Evolutionary conservation across 345 rosid genomes (phyloP).

Genomic region (Brassica carinata): DNA sequence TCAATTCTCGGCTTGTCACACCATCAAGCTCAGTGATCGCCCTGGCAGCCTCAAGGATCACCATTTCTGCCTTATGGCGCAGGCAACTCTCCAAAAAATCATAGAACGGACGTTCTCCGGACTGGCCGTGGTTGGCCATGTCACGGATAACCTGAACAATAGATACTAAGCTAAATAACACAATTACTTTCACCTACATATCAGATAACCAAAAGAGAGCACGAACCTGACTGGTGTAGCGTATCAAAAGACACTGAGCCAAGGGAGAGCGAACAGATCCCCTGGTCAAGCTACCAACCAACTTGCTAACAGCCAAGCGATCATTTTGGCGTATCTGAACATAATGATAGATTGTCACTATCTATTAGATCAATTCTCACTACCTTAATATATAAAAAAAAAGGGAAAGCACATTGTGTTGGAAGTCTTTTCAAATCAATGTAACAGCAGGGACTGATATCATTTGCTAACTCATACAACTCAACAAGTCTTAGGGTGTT

Average conservation of each 20-base stretch:
- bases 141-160: conserved; percentile 81
- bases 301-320: conserved; percentile 86
- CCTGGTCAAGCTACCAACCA: conserved; percentile 91
- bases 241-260: conserved; percentile 94
- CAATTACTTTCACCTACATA: neutral
- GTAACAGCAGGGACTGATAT: conserved; percentile 2
- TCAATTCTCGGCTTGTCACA: conserved; percentile 87
- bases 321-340: conserved; percentile 92
- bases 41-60: conserved; percentile 97
- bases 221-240: conserved; percentile 85
- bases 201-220: conserved; percentile 2
- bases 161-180: conserved; percentile 14
- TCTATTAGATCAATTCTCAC: conserved; percentile 4
- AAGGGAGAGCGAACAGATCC: conserved; percentile 95
- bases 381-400: neutral
- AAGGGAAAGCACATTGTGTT: conserved; percentile 5
- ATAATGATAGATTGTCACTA: conserved; percentile 22
- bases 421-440: conserved; percentile 3
- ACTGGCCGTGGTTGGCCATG: conserved; percentile 65
- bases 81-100: conserved; percentile 95
- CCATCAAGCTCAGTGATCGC: conserved; percentile 98
- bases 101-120: conserved; percentile 93
- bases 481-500: neutral
- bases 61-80: conserved; percentile 99
- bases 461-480: conserved; percentile 10